Percentiles rank a stretch among this genome's conserved stretches.
Conservation (phyloP, 129 eudicot genomes). For the Artemisia argyi region DNA sequence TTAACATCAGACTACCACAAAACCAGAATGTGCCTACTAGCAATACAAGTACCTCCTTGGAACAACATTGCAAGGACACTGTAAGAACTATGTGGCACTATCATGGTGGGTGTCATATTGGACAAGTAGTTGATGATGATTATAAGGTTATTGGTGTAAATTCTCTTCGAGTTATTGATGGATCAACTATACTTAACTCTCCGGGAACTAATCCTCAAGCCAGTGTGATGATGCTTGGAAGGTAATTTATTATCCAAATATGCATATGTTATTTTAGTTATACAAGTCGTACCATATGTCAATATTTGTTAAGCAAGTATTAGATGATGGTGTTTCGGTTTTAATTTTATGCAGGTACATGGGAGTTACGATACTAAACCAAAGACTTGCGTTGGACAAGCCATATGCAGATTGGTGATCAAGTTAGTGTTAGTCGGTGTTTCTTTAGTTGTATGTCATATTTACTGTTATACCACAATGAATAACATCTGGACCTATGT, state of each 20-base stretch:
- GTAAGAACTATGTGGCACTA: conserved; percentile 38
- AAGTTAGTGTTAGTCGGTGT: not conserved
- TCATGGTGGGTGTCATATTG: conserved; percentile 85
- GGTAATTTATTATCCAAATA: conserved; percentile 30
- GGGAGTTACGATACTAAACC: conserved; percentile 54
- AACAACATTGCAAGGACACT: too few relatives aligned
- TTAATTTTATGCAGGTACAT: conserved; percentile 48
- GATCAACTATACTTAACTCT: conserved; percentile 32
- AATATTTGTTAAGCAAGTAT: not conserved
- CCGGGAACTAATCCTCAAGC: conserved; percentile 99
- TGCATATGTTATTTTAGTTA: not conserved
- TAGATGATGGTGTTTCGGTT: not conserved
- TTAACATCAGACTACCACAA: conserved; percentile 44
- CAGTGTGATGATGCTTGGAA: conserved; percentile 89
- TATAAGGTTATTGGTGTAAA: conserved; percentile 75
- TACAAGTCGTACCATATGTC: not conserved
- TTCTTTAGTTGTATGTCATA: not conserved
- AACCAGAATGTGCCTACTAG: conserved; percentile 57
- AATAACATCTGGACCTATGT: too few relatives aligned
- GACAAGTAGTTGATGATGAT: conserved; percentile 62
- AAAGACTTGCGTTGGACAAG: conserved; percentile 24
- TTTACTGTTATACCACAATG: too few relatives aligned
- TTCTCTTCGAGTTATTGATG: conserved; percentile 46
- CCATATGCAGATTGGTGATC: not conserved
- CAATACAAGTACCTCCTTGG: conserved; percentile 28